Conservation (phyloP, 176 grass and related monocot genomes). For the Tillandsia fasciculata region DNA sequence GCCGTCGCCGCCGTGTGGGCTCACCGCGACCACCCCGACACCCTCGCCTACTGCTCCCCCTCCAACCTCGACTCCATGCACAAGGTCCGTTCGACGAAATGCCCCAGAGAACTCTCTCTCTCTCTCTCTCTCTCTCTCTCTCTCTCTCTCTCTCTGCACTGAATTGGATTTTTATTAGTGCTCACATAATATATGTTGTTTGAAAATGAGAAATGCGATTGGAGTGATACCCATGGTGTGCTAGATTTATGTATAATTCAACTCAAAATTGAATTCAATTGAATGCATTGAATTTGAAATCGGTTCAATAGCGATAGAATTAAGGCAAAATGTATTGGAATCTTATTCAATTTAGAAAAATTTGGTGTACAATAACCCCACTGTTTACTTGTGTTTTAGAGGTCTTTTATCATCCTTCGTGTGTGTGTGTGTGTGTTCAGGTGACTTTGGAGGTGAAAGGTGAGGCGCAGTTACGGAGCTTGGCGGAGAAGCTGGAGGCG, state of each 20-base stretch:
- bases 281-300: too few species aligned
- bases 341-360: too few species aligned
- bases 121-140: too few species aligned
- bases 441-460: slow-evolving; percentile 91
- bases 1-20: slow-evolving; percentile 56
- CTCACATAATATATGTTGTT: neutral
- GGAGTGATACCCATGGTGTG: neutral
- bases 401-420: neutral
- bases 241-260: too few species aligned
- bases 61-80: slow-evolving; percentile 73
- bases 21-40: slow-evolving; percentile 56
- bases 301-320: too few species aligned
- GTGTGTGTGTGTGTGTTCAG: slow-evolving; percentile 16
- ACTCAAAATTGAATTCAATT: too few species aligned
- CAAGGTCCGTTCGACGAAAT: slow-evolving; percentile 77
- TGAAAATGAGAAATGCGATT: neutral
- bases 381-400: neutral
- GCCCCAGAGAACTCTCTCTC: neutral
- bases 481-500: slow-evolving; percentile 56
- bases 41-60: slow-evolving; percentile 38
- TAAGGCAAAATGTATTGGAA: too few species aligned
- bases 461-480: slow-evolving; percentile 60
- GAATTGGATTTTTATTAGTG: neutral
- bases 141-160: neutral
- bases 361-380: too few species aligned